phyloP scores from a whole-genome alignment of 306 rosid species.

The Ceratonia siliqua region DNA sequence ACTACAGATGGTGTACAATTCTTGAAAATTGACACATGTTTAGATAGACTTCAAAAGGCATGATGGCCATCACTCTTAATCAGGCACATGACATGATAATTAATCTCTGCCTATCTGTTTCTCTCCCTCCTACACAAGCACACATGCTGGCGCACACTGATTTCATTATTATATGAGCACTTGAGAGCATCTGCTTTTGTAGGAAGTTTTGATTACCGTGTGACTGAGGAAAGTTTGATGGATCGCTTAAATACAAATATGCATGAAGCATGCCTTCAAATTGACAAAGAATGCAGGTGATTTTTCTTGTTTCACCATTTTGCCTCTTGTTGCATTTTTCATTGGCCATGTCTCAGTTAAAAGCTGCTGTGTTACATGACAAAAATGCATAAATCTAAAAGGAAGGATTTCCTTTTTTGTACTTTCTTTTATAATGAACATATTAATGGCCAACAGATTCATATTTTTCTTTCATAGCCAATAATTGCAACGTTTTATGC shows the following conservation, averaged over 20 bases:
- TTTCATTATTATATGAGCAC: background rate
- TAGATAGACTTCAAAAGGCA: background rate
- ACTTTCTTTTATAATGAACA: background rate
- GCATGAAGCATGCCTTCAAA: conserved; percentile 69
- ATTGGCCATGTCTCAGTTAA: background rate
- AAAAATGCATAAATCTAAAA: background rate
- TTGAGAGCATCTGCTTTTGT: conserved; percentile 12
- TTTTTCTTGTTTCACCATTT: background rate
- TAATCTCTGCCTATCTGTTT: background rate
- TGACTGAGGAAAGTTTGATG: conserved; percentile 67
- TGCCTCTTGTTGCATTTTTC: conserved; percentile 18
- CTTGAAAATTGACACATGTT: background rate
- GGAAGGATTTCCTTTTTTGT: background rate
- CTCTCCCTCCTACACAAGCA: background rate
- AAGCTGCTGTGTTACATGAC: background rate
- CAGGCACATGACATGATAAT: background rate
- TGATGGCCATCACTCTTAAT: background rate
- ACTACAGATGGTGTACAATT: background rate
- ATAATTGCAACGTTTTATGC: background rate
- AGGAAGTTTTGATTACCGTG: conserved; percentile 49
- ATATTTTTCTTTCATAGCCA: background rate
- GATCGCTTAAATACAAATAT: conserved; percentile 62
- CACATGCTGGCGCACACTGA: background rate
- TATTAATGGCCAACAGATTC: background rate
- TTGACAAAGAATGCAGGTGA: conserved; percentile 72